Base-by-base conservation (phyloP, 495 filamentous ascomycete genomes). In the Jackrogersella multiformis region DNA sequence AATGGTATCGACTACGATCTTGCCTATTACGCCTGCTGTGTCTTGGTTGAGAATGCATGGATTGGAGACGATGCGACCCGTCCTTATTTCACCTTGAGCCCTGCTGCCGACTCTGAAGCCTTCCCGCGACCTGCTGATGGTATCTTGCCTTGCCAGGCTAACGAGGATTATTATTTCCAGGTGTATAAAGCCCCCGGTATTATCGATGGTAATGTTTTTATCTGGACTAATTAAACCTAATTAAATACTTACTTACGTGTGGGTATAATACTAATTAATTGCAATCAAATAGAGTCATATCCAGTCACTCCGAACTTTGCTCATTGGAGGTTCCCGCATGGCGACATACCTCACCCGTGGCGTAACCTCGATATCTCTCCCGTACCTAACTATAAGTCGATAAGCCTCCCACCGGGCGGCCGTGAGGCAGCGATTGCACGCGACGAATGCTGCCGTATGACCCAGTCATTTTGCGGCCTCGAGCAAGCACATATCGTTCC, bases 1-100 rank as follows among this genome's bases (percentile, higher is more conserved):
- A 21, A 46, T 15, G 60, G 60, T n/a, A 32, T 56, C n/a, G 60
- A 63, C 41, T 63, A 63, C 18, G 42, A 63, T 18, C 10, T 63
- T 2, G 51, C 30, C 4, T 48, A 38, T 30, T 30, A 30, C 23
- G 58, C 58, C 4, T 61, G 58, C 16, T 61, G 46, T 23, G 13
- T 61, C 15, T n/a, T 61, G 21, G 44, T 44, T 10, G 46, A 18
- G 6, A 61, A 61, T 42, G 23, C 34, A 8, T 49, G 56, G 56
- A 39, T 5, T 6, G 36, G 36, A 9, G 10, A 46, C 23, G 28
- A 41, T 20, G 5, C 16, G 12, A 15, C 15, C 7, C 34, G 52
- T 20, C 10, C 35, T 24, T 55, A 26, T 28, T 7, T 38, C 6
- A n/a, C 28, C 16, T n/a, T n/a, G n/a, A n/a, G n/a, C n/a, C n/a